Evolutionary conservation across 2,329 filamentous ascomycete genomes (phyloP).

Genomic region (Aspergillus oerlinghausenensis): DNA sequence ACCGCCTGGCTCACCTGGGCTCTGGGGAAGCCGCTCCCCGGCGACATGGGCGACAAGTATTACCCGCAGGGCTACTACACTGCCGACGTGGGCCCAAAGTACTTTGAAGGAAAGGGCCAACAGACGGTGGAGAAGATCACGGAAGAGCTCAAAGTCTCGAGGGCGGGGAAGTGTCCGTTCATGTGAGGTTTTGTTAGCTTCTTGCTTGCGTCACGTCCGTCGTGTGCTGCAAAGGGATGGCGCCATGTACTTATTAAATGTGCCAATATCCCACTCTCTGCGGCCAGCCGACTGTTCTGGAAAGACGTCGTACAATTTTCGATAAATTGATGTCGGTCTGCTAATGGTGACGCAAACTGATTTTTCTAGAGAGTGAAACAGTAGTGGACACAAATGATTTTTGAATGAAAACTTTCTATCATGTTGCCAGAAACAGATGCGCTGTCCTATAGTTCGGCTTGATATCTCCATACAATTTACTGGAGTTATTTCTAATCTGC

Average conservation of each 20-base stretch:
- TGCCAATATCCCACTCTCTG: background rate
- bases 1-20: slow-evolving; percentile 47
- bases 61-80: slow-evolving; percentile 46
- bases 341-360: background rate
- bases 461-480: background rate
- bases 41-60: slow-evolving; percentile 44
- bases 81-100: slow-evolving; percentile 59
- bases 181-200: slow-evolving; percentile 11
- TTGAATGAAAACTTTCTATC: background rate
- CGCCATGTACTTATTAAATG: background rate
- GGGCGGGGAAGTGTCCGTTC: slow-evolving; percentile 49
- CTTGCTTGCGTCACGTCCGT: background rate
- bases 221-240: background rate
- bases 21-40: slow-evolving; percentile 45
- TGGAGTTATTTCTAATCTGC: background rate
- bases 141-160: slow-evolving; percentile 44
- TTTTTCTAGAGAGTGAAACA: background rate
- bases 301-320: background rate
- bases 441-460: background rate
- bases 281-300: background rate
- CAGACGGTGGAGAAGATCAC: slow-evolving; percentile 20
- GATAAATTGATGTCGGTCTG: background rate
- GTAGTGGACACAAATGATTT: background rate
- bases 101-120: slow-evolving; percentile 49
- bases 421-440: background rate